Base-by-base conservation (phyloP, 2,329 filamentous ascomycete genomes). In the Colletotrichum tabaci region DNA sequence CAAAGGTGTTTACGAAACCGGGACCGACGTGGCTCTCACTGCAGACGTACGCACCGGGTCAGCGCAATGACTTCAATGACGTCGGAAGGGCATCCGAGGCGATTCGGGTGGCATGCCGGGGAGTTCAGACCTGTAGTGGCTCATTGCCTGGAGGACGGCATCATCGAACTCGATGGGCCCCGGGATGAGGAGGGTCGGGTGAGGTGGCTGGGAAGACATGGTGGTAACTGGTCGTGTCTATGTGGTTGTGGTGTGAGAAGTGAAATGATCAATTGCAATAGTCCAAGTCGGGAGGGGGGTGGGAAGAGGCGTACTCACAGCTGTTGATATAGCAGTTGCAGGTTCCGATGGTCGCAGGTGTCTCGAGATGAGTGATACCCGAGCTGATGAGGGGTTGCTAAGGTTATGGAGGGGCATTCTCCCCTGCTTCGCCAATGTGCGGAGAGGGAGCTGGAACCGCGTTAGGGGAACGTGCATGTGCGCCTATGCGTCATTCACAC, bases 101-200 rank as follows among this genome's bases (percentile, higher is more conserved):
- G 50, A 47, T 21, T 26, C 52, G 42, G 46, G 47, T 8, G 49
- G 49, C 15, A n/a, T 21, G 44, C 16, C 38, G 38, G 42, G 58
- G 52, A 76, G 75, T 18, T 55, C 84, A 78, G 86, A 94, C 93
- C 93, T 96, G 86, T 93, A 97, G 84, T 98, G 95, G 86, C 93
- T 92, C 96, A 98, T 98, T 73, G 95, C 94, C 83, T 95, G 90
- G 63, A 98, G 90, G 73, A 98, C 96, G 58, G 92, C 95, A 96
- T 98, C 96, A 82, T 98, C 96, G 80, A 98, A 98, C 86, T 98
- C 96, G 82, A 98, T 97, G 79, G 96, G 96, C 74, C 96, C 96
- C 61, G 96, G 96, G 80, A 99, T 98, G 84, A 99, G 91, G 84
- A 99, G 87, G 67, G 96, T 92, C 53, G 90, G 84, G 79, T 92